Base-by-base conservation (phyloP, 169 alveolate species). In the Toxoplasma gondii region DNA sequence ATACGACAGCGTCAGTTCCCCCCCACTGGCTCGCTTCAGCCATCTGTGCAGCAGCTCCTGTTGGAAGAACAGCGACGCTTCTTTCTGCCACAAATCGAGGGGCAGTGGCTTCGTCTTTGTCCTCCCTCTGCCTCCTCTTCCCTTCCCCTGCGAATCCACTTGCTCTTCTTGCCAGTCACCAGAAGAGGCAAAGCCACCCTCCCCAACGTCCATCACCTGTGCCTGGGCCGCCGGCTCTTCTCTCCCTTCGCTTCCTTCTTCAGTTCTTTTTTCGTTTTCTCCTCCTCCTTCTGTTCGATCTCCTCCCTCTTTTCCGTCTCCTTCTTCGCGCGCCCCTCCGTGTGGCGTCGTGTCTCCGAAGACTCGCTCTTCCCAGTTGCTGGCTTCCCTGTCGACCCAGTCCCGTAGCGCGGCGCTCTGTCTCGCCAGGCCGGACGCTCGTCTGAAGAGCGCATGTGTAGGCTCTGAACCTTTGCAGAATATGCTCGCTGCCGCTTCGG, bases 1-100 rank as follows among this genome's bases (percentile, higher is more conserved):
- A 19, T 34, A 22, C 36, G 88, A 67, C 86, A 58, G 87, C 91
- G 44, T 74, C 12, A 80, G 86, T n/a, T 67, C 54, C 41, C 86
- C 94, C 41, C 38, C 91, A 82, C 86, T 58, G 44, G 83, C 94
- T 31, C 94, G 53, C 36, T 22, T 44, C 86, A 92, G 92, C 94
- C 94, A 92, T 16, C 94, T 70, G 91, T 92, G 86, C 84, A 92
- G 87, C 67, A 92, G 69, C 31, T 92, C 81, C 91, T 82, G 94
- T 91, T 64, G 91, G 39, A 92, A 9, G 74, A 92, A 92, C 1
- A 9, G 86, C 22, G 86, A 7, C 49, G 2, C 86, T 27, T 78
- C 86, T 12, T n/a, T 19, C 86, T 78, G 86, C 86, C 86, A 78
- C 39, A n/a, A 12, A 1, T 4, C 82, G 43, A 69, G 82, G 34